A percentile compares a stretch with the other conserved stretches of the same genome.
These are phyloP conservation scores for Tuber borchii DNA, from an alignment of 495 filamentous ascomycete genomes.

Conservation along the genomic window DNA sequence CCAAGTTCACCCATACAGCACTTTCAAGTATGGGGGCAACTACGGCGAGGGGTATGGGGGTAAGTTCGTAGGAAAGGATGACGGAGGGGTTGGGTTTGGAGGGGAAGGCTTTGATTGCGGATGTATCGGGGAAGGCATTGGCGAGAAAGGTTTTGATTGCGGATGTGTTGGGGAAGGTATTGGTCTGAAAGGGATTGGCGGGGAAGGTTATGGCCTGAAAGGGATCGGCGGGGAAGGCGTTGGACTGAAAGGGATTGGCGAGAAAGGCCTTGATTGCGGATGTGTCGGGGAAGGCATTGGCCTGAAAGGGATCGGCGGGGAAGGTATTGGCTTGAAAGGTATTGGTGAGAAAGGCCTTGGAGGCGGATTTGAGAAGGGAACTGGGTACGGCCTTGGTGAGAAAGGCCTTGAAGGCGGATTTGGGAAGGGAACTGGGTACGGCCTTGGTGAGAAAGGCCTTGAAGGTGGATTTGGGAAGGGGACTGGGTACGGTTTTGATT, in stretches of 20 bases:
- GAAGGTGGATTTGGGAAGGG: not conserved
- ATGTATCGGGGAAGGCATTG: not conserved
- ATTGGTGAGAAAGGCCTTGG: no score
- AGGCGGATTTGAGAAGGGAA: not conserved
- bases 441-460: no score
- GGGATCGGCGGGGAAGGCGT: no score
- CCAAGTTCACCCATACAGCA: not conserved
- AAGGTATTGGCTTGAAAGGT: no score
- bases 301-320: no score
- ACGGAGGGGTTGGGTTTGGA: not conserved
- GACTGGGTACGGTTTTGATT: not conserved
- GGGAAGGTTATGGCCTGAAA: no score
- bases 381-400: not conserved
- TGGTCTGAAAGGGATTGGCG: not conserved
- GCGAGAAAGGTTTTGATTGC: not conserved
- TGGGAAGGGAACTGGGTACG: conserved; percentile 3
- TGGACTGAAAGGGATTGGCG: no score
- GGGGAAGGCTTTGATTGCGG: not conserved
- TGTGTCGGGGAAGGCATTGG: no score
- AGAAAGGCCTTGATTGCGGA: no score
- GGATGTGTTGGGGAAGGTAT: not conserved
- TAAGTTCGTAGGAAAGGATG: not conserved
- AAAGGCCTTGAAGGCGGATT: no score
- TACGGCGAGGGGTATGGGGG: not conserved
- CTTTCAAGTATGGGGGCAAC: not conserved